Percentiles rank a stretch among this genome's conserved stretches.
These are phyloP conservation scores for Globisporangium emineosum DNA, from an alignment of 352 stramenopile genomes.

Conservation along the genomic window DNA sequence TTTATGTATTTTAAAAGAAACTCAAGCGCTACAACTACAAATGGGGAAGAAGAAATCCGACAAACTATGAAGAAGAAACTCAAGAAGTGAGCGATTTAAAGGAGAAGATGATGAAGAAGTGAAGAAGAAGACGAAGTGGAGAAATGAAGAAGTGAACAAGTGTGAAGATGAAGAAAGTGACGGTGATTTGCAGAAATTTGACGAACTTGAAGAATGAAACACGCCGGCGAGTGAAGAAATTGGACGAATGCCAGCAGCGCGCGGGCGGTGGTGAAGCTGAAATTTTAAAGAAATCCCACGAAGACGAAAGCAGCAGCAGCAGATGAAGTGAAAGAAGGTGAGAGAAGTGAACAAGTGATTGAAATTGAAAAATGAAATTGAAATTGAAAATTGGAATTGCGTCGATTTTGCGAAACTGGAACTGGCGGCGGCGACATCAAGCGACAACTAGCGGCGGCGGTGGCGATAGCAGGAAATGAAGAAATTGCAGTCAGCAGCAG, in stretches of 20 bases:
- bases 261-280: neutral
- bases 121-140: slow-evolving; percentile 31
- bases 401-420: neutral
- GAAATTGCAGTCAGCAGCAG: neutral
- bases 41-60: slow-evolving; percentile 5
- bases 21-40: slow-evolving; percentile 3
- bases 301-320: neutral
- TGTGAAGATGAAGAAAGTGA: slow-evolving; percentile 18
- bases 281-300: neutral
- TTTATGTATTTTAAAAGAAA: slow-evolving; percentile 23
- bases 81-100: slow-evolving; percentile 9
- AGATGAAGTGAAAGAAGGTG: slow-evolving; percentile 1
- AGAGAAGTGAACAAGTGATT: slow-evolving; percentile 3
- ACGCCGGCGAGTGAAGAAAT: neutral
- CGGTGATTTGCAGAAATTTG: neutral
- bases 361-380: slow-evolving; percentile 4
- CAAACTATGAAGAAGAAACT: slow-evolving; percentile 6
- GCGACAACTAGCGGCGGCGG: neutral
- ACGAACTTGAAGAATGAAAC: neutral
- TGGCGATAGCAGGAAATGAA: neutral
- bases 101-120: slow-evolving; percentile 22
- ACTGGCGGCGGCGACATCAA: neutral
- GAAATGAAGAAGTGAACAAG: slow-evolving; percentile 18
- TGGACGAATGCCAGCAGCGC: neutral
- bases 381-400: slow-evolving; percentile 1